Evolutionary conservation across 768 basidiomycete genomes (phyloP).

Genomic region (Amanita exitialis): DNA sequence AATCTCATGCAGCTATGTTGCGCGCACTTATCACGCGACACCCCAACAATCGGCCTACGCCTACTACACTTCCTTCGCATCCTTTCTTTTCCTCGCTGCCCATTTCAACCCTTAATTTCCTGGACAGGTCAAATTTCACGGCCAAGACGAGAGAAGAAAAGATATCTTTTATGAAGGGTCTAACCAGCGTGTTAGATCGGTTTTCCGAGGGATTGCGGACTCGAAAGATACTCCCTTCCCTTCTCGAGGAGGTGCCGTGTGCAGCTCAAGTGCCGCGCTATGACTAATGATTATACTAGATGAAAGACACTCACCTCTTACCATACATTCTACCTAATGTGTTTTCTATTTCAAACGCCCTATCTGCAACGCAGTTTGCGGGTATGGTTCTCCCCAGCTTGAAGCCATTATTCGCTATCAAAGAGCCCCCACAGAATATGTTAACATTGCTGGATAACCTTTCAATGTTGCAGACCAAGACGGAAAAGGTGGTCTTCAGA

Average conservation of each 20-base stretch:
- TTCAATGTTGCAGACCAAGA: conserved; percentile 79
- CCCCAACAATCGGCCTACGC: conserved; percentile 61
- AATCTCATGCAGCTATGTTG: conserved; percentile 50
- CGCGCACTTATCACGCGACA: conserved; percentile 75
- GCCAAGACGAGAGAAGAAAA: conserved; percentile 94
- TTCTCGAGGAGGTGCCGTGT: conserved; percentile 76
- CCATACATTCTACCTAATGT: conserved; percentile 96
- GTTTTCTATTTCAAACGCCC: conserved; percentile 73
- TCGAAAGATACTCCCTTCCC: conserved; percentile 83
- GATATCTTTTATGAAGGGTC: conserved; percentile 90
- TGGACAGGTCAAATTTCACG: conserved; percentile 92
- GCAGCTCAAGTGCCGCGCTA: neutral
- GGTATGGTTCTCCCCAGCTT: conserved; percentile 74
- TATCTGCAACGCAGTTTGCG: conserved; percentile 77
- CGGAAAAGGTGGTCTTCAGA: conserved; percentile 74
- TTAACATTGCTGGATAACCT: conserved; percentile 88
- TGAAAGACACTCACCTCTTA: conserved; percentile 89
- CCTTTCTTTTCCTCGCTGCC: conserved; percentile 93
- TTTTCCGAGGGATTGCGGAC: conserved; percentile 84
- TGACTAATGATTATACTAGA: conserved; percentile 31
- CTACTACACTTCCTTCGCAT: conserved; percentile 71
- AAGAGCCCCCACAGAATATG: conserved; percentile 98
- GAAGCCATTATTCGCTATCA: conserved; percentile 81
- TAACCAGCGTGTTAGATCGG: conserved; percentile 66
- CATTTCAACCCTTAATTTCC: conserved; percentile 91